Evolutionary conservation across 805 yeast genomes (phyloP).

Genomic region (Monosporozyma aquatica): DNA sequence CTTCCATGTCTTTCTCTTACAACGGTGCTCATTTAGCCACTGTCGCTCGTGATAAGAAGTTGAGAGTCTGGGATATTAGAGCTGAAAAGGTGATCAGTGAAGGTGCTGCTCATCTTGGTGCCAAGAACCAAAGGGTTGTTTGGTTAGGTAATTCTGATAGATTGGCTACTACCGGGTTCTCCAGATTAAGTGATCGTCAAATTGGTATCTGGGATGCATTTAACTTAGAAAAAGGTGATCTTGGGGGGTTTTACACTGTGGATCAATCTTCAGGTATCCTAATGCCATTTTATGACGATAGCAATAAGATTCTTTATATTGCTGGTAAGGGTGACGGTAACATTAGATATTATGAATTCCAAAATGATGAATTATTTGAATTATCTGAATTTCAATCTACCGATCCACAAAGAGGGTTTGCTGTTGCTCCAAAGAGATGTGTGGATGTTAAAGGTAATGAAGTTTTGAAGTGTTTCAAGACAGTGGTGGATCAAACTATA

Average conservation of each 20-base stretch:
- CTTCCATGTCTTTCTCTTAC: constrained; percentile 86
- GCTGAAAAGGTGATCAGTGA: constrained; percentile 65
- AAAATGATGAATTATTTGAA: constrained; percentile 71
- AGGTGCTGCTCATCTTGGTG: constrained; percentile 88
- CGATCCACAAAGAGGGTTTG: constrained; percentile 94
- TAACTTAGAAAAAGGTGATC: constrained; percentile 67
- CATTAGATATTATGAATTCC: constrained; percentile 86
- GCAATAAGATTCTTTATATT: constrained; percentile 69
- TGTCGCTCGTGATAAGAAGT: constrained; percentile 79
- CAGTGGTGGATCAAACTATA: constrained; percentile 72
- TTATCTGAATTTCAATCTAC: constrained; percentile 83
- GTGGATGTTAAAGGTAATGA: constrained; percentile 80
- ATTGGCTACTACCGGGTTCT: constrained; percentile 88
- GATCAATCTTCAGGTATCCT: constrained; percentile 90
- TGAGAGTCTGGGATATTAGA: constrained; percentile 88
- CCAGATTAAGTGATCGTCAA: constrained; percentile 87
- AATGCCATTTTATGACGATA: constrained; percentile 83
- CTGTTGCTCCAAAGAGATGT: constrained; percentile 74
- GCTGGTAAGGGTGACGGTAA: constrained; percentile 99
- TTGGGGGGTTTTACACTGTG: constrained; percentile 78
- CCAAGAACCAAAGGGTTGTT: constrained; percentile 76
- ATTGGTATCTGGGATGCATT: constrained; percentile 86
- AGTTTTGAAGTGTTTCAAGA: constrained; percentile 70
- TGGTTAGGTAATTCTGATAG: constrained; percentile 89
- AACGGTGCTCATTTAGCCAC: constrained; percentile 84